These are phyloP conservation scores for Aspergillus floridensis DNA, from an alignment of 2,329 filamentous ascomycete species.

Conservation along the genomic window DNA sequence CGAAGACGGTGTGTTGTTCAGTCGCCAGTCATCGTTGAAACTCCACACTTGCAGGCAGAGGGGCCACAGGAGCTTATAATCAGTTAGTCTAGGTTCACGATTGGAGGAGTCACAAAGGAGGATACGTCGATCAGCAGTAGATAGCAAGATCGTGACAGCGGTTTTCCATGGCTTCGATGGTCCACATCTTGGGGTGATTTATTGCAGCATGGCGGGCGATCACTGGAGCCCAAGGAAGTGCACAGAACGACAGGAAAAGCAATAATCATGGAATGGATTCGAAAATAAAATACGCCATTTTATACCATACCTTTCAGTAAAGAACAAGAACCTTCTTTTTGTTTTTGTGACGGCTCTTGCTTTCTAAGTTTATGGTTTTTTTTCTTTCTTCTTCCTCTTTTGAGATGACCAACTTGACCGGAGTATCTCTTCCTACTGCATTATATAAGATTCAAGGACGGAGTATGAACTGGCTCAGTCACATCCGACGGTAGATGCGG, in stretches of 20 bases:
- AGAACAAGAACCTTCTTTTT: slow-evolving; percentile 9
- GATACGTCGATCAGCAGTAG: slow-evolving; percentile 34
- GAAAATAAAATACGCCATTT: slow-evolving; percentile 6
- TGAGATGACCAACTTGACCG: background rate
- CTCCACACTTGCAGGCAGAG: slow-evolving; percentile 18
- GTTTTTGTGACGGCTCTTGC: background rate
- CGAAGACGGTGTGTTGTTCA: slow-evolving; percentile 22
- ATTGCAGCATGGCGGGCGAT: slow-evolving; percentile 40
- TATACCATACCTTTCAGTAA: slow-evolving; percentile 21
- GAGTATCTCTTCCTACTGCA: background rate
- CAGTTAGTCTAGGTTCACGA: slow-evolving; percentile 27
- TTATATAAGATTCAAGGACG: background rate
- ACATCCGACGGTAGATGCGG: slow-evolving; percentile 8
- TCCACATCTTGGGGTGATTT: slow-evolving; percentile 32
- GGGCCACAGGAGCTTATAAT: slow-evolving; percentile 36
- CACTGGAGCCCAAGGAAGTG: slow-evolving; percentile 34
- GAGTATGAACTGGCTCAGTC: slow-evolving; percentile 12
- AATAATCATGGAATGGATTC: slow-evolving; percentile 12
- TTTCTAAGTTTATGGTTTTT: slow-evolving; percentile 7
- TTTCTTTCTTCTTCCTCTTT: background rate
- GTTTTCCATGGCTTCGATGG: slow-evolving; percentile 37
- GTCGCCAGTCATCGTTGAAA: slow-evolving; percentile 27
- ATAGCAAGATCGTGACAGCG: slow-evolving; percentile 38
- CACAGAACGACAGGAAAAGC: slow-evolving; percentile 20
- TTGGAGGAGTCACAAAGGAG: slow-evolving; percentile 41